These are phyloP conservation scores for Paulownia fortunei DNA, from an alignment of 257 asterid genomes.

Conservation along the genomic window DNA sequence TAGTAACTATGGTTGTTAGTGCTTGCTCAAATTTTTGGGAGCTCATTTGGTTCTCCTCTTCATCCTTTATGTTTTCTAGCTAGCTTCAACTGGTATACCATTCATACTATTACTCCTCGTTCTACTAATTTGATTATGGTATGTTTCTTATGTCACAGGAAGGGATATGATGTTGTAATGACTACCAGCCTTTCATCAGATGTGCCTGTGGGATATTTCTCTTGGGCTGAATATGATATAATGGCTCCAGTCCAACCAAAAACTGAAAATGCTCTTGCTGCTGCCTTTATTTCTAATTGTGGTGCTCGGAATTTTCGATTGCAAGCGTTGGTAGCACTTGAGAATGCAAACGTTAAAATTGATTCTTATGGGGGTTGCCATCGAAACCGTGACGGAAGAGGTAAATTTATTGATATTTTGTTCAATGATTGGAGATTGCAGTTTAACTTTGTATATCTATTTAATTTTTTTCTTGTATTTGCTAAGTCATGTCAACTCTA, in stretches of 20 bases:
- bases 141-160: slow-evolving; percentile 50
- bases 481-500: not conserved
- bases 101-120: not conserved
- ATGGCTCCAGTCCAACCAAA: slow-evolving; percentile 95
- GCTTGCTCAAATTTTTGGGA: not conserved
- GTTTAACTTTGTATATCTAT: not conserved
- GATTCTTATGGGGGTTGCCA: slow-evolving; percentile 97
- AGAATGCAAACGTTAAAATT: slow-evolving; percentile 65
- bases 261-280: slow-evolving; percentile 79
- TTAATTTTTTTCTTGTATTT: not conserved
- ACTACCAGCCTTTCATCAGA: slow-evolving; percentile 99
- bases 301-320: slow-evolving; percentile 90
- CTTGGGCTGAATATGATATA: slow-evolving; percentile 97
- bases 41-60: not conserved
- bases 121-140: slow-evolving; percentile 18
- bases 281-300: slow-evolving; percentile 97
- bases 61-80: not conserved
- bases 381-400: slow-evolving; percentile 77
- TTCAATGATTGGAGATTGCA: not conserved
- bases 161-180: slow-evolving; percentile 84
- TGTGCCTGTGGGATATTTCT: slow-evolving; percentile 98
- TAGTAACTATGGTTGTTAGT: not conserved
- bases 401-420: slow-evolving; percentile 44
- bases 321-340: slow-evolving; percentile 88
- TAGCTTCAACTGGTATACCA: not conserved